These are phyloP conservation scores for Penicillium rolfsii DNA, from an alignment of 2,329 filamentous ascomycete genomes.

Conservation along the genomic window DNA sequence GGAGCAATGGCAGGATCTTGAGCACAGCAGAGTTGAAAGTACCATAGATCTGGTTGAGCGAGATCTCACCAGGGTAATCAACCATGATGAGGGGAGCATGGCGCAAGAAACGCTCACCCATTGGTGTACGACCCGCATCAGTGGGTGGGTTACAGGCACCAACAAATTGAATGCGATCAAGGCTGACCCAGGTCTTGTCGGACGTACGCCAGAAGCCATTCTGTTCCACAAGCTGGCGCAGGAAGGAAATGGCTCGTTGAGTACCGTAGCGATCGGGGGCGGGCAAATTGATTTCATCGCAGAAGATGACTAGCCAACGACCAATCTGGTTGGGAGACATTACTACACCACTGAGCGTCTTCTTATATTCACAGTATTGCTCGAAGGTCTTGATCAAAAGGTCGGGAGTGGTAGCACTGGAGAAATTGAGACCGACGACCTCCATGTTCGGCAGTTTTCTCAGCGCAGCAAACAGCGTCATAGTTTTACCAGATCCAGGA, in stretches of 20 bases:
- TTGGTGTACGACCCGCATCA: slow-evolving; percentile 91
- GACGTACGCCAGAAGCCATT: slow-evolving; percentile 99
- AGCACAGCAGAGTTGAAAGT: slow-evolving; percentile 96
- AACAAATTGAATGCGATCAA: slow-evolving; percentile 98
- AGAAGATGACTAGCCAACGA: slow-evolving; percentile 97
- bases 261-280: slow-evolving; percentile 97
- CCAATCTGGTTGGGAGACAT: slow-evolving; percentile 96
- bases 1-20: slow-evolving; percentile 93
- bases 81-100: slow-evolving; percentile 99
- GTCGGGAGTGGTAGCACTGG: slow-evolving; percentile 96
- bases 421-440: slow-evolving; percentile 98
- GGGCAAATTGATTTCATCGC: slow-evolving; percentile 98
- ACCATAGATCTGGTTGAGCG: slow-evolving; percentile 95
- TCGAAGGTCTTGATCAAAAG: slow-evolving; percentile 98
- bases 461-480: slow-evolving; percentile 97
- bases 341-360: slow-evolving; percentile 93
- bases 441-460: slow-evolving; percentile 98
- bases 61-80: slow-evolving; percentile 94
- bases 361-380: slow-evolving; percentile 99
- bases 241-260: slow-evolving; percentile 94
- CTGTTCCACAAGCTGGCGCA: slow-evolving; percentile 96
- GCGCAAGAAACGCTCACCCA: slow-evolving; percentile 90
- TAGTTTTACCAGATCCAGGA: slow-evolving; percentile 98
- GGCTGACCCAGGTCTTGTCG: slow-evolving; percentile 95
- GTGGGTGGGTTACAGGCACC: slow-evolving; percentile 98